Base-by-base conservation (phyloP, 805 yeast species). In the Jamesozyma rosinii region DNA sequence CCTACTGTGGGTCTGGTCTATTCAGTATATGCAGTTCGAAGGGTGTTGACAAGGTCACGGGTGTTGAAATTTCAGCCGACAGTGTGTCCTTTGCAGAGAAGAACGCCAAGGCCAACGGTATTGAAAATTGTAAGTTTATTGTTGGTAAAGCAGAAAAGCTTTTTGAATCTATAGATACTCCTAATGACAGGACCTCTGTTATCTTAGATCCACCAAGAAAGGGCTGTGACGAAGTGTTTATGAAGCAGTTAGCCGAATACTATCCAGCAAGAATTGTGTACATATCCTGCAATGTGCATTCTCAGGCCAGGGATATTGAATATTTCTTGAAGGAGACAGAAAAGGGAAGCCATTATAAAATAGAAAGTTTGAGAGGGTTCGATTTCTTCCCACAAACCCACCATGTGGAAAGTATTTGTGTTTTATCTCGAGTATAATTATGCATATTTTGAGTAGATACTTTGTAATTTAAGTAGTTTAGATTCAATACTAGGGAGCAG, bases 331-430 rank as follows among this genome's bases (percentile, higher is more conserved):
- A 73, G 48, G 72, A 79, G 31, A 80, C 90, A 8, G 71, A 66
- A 30, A 61, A 77, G 50, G 92, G 92, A 3, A 52, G 59, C 6
- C 57, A 72, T 33, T 92, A 87, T 67, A 67, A 66, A 45, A 74
- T 92, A 37, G 95, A 86, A 51, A 81, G 90, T 52, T 71, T 92
- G 20, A 79, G 87, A 57, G 98, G 98, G 1, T 92, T 92, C 61
- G 98, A 92, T 64, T 90, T 92, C 67, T 92, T 92, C 70, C 95
- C 95, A 2, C 95, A 87, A 65, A 87, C 95, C 0, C 90, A 87
- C 55, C 95, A 86, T 57, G 95, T 86, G 32, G 95, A 86, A 62
- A 78, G 90, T 58, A 86, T 86, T 17, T 90, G 90, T 14, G 92
- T 86, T 5, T 65, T 86, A 37, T 50, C 63, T 1, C 65, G 70